Evolutionary conservation across 495 filamentous ascomycete species (phyloP).

Genomic region (Penicillium mononematosum): DNA sequence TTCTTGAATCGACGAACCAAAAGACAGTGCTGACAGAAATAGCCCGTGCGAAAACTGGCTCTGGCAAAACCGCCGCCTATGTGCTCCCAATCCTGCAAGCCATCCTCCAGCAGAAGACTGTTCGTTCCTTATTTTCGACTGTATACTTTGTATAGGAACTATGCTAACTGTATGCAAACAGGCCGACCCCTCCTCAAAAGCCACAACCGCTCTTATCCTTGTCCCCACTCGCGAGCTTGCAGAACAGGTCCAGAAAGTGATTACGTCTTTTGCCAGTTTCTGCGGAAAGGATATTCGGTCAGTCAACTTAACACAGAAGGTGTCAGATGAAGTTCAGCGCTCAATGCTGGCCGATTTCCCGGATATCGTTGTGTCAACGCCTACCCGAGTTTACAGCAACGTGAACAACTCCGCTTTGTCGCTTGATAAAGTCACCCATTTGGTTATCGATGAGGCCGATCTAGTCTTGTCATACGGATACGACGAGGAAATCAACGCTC

Average conservation of each 20-base stretch:
- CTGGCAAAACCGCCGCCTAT: slow-evolving; percentile 97
- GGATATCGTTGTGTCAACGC: slow-evolving; percentile 87
- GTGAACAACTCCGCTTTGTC: slow-evolving; percentile 67
- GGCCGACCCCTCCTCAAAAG: slow-evolving; percentile 43
- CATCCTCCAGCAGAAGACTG: slow-evolving; percentile 74
- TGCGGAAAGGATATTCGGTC: slow-evolving; percentile 79
- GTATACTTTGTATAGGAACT: background rate
- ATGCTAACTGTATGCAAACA: slow-evolving; percentile 13
- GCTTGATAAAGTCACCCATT: slow-evolving; percentile 65
- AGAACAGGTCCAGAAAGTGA: slow-evolving; percentile 75
- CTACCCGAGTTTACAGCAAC: slow-evolving; percentile 69
- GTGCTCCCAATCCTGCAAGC: slow-evolving; percentile 82
- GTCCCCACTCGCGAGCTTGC: slow-evolving; percentile 94
- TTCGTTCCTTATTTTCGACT: slow-evolving; percentile 33
- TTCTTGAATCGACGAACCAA: background rate
- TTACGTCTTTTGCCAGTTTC: slow-evolving; percentile 71
- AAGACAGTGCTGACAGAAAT: slow-evolving; percentile 24
- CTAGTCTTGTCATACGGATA: slow-evolving; percentile 94
- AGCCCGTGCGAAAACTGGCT: slow-evolving; percentile 88
- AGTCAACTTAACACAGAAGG: slow-evolving; percentile 82
- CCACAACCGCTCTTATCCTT: slow-evolving; percentile 72
- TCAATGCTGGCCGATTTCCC: slow-evolving; percentile 83
- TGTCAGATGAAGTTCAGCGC: slow-evolving; percentile 80
- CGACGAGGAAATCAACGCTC: slow-evolving; percentile 77
- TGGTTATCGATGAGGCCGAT: slow-evolving; percentile 96